Percentiles rank a stretch among this genome's conserved stretches.
These are phyloP conservation scores for rapeseed (Brassica napus) DNA, from an alignment of 345 rosid genomes.

Conservation along the genomic window Da-Ae NC_063442.1:14159501-14160000, in stretches of 20 bases:
- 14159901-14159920: background rate
- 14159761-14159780: background rate
- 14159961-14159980: background rate
- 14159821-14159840: conserved; percentile 15
- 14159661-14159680: conserved; percentile 86
- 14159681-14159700: conserved; percentile 88
- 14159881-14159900: conserved; percentile 22
- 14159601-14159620: background rate
- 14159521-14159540: background rate
- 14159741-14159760: background rate
- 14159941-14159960: background rate
- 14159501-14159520: background rate
- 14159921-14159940: background rate
- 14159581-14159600: background rate
- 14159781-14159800: background rate
- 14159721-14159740: conserved; percentile 68
- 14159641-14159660: conserved; percentile 90
- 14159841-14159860: conserved; percentile 13
- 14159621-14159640: conserved; percentile 85
- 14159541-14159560: background rate
- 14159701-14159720: conserved; percentile 86
- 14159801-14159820: conserved; percentile 20
- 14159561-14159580: background rate
- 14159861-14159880: background rate
- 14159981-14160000: background rate